Base-by-base conservation (phyloP, 257 asterid genomes). In the Lycium barbarum region DNA sequence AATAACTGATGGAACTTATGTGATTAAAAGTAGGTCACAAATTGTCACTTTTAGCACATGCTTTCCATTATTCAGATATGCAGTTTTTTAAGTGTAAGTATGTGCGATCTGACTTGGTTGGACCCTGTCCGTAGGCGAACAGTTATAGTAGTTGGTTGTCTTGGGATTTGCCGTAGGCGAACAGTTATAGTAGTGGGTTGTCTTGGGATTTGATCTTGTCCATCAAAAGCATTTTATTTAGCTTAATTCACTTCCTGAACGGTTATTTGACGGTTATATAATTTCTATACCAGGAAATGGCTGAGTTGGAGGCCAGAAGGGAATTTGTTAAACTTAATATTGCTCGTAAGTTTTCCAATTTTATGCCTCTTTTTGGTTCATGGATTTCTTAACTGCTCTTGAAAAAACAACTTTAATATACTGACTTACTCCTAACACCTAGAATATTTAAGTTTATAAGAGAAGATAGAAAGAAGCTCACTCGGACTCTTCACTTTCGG, bases 241-340 rank as follows among this genome's bases (percentile, higher is more conserved):
- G 82, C 65, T 26, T 2, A 78, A 53, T 26, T 26, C 18, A 8
- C 15, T 53, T 53, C 49, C 26, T 8, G 82, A 26, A 78, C 65
- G 53, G 12, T 76, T 0, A 53, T 22, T 78, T 78, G 82, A 78
- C 33, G 82, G 45, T 20, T 73, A 36, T 36, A 43, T 82, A 83
- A 86, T 85, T 90, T 79, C 62, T 79, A 76, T 88, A 35, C 59
- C 92, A 96, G 99, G 99, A 97, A 93, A 88, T 95, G 94, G 93
- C 92, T 84, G 95, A 92, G 88, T 88, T 97, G 62, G 99, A 95
- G 87, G 96, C 95, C 83, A 94, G 96, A 89, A 92, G 99, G 87
- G 98, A 93, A 87, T 95, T 89, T 57, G 92, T 97, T 84, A 92
- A 87, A 86, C 90, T 89, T 86, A 95, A 92, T 86, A 93, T 97